These are phyloP conservation scores for Coemansia sp. DNA, from an alignment of 371 early-diverging fungal species.

Conservation along the genomic window DNA sequence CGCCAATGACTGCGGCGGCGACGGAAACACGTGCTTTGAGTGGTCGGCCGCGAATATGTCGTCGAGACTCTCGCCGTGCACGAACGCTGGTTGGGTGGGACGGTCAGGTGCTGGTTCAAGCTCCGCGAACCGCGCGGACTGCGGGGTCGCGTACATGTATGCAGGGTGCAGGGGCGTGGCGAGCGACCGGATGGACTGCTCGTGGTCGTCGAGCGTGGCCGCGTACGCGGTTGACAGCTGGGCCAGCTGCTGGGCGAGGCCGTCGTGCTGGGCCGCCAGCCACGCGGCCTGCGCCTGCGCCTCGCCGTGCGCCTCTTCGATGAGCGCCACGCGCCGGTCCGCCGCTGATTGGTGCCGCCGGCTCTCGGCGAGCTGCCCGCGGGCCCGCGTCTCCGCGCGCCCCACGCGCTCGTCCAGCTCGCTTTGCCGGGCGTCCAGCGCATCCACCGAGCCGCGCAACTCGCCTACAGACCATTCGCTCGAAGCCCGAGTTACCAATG, in stretches of 20 bases:
- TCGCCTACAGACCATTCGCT: background rate
- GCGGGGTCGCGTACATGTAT: background rate
- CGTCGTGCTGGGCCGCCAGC: background rate
- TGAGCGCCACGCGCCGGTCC: background rate
- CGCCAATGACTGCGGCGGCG: conserved; percentile 23
- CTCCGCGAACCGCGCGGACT: too few relatives aligned
- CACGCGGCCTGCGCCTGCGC: conserved; percentile 6
- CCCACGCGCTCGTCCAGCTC: background rate
- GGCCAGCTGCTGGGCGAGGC: conserved; percentile 11
- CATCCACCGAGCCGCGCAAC: background rate
- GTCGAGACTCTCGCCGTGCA: conserved; percentile 24
- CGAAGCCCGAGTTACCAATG: too few relatives aligned
- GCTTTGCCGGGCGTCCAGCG: background rate
- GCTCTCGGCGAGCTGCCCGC: conserved; percentile 3
- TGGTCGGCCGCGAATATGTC: conserved; percentile 37
- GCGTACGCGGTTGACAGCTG: conserved; percentile 24
- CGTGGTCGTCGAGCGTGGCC: conserved; percentile 39
- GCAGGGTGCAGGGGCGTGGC: conserved; percentile 6
- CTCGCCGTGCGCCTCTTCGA: conserved; percentile 5
- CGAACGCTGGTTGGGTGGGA: background rate
- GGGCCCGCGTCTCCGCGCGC: conserved; percentile 3
- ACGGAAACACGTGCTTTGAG: conserved; percentile 1
- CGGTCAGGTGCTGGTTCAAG: too few relatives aligned
- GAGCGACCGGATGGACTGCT: conserved; percentile 30
- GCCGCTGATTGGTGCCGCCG: background rate